Evolutionary conservation across 352 stramenopile genomes (phyloP).

Genomic region (Saprolegnia parasitica): DNA sequence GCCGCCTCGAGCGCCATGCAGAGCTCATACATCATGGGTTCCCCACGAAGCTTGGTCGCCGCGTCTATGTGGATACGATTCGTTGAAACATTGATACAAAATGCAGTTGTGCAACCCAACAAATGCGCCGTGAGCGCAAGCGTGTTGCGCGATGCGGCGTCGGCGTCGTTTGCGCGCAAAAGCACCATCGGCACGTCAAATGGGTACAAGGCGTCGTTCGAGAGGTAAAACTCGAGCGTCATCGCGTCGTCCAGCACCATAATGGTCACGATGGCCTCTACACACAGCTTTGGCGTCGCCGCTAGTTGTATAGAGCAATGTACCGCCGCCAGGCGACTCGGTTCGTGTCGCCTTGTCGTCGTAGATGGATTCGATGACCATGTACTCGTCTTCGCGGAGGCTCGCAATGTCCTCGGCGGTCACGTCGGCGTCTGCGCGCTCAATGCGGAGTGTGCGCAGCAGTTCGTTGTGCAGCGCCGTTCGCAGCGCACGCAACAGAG

Average conservation of each 20-base stretch:
- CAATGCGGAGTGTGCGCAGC: constrained; percentile 37
- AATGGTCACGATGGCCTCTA: constrained; percentile 41
- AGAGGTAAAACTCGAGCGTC: constrained; percentile 53
- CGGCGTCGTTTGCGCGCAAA: constrained; percentile 37
- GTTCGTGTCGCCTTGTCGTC: constrained; percentile 43
- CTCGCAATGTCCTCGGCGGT: constrained; percentile 45
- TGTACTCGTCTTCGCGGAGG: constrained; percentile 66
- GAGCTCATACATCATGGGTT: constrained; percentile 80
- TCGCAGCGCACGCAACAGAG: constrained; percentile 37
- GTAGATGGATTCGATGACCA: constrained; percentile 80
- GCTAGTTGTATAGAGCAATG: constrained; percentile 33
- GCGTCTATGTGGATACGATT: constrained; percentile 59
- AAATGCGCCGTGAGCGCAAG: constrained; percentile 18
- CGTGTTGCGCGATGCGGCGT: constrained; percentile 32
- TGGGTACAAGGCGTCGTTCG: constrained; percentile 55
- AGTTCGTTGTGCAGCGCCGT: constrained; percentile 41
- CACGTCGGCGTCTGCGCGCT: background rate
- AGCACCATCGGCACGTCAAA: constrained; percentile 60
- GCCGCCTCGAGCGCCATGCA: constrained; percentile 60
- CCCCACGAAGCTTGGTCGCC: constrained; percentile 43
- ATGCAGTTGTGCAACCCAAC: constrained; percentile 39
- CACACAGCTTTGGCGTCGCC: constrained; percentile 8
- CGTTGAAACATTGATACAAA: constrained; percentile 40
- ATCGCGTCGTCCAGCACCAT: constrained; percentile 44
- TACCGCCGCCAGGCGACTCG: constrained; percentile 26